A percentile compares a stretch with the other conserved stretches of the same genome.
Conservation (phyloP, 75 land plant species). For the Pinus taeda region DNA sequence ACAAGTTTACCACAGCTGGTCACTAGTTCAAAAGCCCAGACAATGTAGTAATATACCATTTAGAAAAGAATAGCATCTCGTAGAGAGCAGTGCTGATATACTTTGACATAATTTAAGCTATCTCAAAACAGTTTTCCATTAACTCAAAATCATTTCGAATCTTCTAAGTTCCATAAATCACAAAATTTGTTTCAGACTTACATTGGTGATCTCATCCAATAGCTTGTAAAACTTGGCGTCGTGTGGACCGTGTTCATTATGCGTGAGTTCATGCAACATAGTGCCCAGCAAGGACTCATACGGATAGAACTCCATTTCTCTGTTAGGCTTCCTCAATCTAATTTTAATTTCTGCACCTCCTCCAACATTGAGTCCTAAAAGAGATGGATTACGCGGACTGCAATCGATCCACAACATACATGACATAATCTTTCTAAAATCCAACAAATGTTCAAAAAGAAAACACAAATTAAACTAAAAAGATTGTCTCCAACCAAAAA, state of each 20-base stretch:
- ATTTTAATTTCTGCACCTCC: too few relatives aligned
- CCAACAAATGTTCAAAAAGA: too few relatives aligned
- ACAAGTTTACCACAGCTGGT: neutral
- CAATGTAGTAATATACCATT: neutral
- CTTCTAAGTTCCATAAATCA: neutral
- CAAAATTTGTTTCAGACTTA: slow-evolving; percentile 13
- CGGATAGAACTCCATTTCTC: slow-evolving; percentile 67
- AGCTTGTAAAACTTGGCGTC: too few relatives aligned
- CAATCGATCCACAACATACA: too few relatives aligned
- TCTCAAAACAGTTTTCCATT: neutral
- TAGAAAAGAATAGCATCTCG: neutral
- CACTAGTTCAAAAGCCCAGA: neutral
- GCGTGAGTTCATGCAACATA: slow-evolving; percentile 93
- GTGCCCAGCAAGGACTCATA: slow-evolving; percentile 82
- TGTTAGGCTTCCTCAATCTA: slow-evolving; percentile 66
- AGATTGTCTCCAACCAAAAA: too few relatives aligned
- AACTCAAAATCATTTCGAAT: neutral
- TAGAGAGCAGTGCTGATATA: neutral
- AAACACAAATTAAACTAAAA: too few relatives aligned
- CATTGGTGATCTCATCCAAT: slow-evolving; percentile 90
- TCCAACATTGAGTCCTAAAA: too few relatives aligned
- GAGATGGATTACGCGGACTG: too few relatives aligned
- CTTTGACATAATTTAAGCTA: neutral
- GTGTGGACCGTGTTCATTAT: slow-evolving; percentile 83
- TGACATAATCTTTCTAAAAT: too few relatives aligned